Evolutionary conservation across 768 basidiomycete genomes (phyloP).

Genomic region (Dictyophora rubrovolvata): DNA sequence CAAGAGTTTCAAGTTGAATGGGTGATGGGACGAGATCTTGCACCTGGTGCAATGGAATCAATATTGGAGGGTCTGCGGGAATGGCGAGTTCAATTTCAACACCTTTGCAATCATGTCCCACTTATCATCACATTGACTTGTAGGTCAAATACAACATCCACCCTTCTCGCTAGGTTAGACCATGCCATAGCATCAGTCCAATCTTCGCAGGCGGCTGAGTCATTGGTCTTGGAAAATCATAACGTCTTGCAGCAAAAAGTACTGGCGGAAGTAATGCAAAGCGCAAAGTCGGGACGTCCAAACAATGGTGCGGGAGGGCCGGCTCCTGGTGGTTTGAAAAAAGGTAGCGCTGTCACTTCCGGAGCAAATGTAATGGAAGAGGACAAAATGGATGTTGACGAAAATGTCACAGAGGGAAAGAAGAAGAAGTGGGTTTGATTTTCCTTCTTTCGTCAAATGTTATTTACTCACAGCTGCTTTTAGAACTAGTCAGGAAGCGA

Average conservation of each 20-base stretch:
- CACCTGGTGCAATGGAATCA: constrained; percentile 54
- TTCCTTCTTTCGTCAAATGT: background rate
- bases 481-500: constrained; percentile 5
- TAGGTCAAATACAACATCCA: constrained; percentile 42
- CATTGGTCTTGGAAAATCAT: constrained; percentile 45
- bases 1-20: constrained; percentile 87
- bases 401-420: constrained; percentile 21
- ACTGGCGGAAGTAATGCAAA: constrained; percentile 44
- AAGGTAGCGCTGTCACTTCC: background rate
- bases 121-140: constrained; percentile 1
- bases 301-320: constrained; percentile 10
- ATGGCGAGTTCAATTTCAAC: constrained; percentile 38
- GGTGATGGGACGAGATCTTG: constrained; percentile 87
- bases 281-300: constrained; percentile 30
- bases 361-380: constrained; percentile 1
- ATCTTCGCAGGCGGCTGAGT: constrained; percentile 39
- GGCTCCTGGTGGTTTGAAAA: constrained; percentile 9
- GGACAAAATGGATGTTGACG: constrained; percentile 61
- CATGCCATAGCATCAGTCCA: constrained; percentile 40
- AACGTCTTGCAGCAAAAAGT: constrained; percentile 48
- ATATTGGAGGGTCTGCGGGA: constrained; percentile 52
- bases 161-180: constrained; percentile 65
- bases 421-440: constrained; percentile 6
- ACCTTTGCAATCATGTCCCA: background rate
- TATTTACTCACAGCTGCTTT: background rate